Percentiles rank a stretch among this genome's conserved stretches.
phyloP scores from a whole-genome alignment of 257 asterid species.

The Solanum sparsipilum region DNA sequence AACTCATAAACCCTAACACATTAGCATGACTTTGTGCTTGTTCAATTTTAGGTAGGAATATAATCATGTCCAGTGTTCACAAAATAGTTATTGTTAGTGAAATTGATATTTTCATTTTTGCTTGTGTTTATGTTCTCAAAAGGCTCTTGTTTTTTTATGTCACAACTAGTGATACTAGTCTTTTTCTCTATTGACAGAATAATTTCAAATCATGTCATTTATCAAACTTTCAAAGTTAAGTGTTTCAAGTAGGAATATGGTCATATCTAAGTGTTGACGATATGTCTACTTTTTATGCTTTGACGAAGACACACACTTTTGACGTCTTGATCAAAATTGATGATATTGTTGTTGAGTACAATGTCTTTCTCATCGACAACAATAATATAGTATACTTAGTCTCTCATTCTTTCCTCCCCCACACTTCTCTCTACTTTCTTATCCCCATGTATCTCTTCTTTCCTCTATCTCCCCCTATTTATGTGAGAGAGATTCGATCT shows the following conservation, averaged over 20 bases:
- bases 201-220: not conserved
- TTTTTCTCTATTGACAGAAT: not conserved
- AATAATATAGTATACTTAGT: not conserved
- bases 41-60: not conserved
- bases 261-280: too few relatives aligned
- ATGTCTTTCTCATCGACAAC: not conserved
- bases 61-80: not conserved
- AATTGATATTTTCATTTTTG: not conserved
- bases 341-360: too few relatives aligned
- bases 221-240: not conserved
- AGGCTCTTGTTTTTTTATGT: not conserved
- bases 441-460: too few relatives aligned
- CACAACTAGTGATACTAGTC: not conserved
- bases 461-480: not conserved
- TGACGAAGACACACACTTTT: not conserved
- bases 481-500: rapidly evolving
- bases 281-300: not conserved
- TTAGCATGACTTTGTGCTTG: not conserved
- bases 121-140: not conserved
- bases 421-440: too few relatives aligned
- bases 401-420: too few relatives aligned
- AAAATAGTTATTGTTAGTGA: not conserved
- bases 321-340: not conserved
- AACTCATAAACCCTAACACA: not conserved
- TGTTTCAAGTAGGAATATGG: too few relatives aligned